These are phyloP conservation scores for Salix brachista DNA, from an alignment of 345 rosid genomes.

Conservation along the genomic window DNA sequence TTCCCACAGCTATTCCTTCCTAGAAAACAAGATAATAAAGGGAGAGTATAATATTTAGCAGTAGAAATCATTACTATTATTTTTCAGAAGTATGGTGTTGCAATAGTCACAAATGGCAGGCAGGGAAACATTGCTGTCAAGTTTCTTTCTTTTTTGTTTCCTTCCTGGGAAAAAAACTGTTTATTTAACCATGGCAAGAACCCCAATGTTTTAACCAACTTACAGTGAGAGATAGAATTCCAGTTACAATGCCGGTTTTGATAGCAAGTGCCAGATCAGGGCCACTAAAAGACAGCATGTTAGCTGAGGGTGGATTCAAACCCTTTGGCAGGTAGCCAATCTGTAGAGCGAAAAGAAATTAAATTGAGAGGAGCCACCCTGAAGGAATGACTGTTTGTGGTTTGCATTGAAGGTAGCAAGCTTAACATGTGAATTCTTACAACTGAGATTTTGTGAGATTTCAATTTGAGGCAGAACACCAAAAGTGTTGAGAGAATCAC, in stretches of 20 bases:
- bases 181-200: not conserved
- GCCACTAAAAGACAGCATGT: conserved; percentile 65
- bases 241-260: conserved; percentile 86
- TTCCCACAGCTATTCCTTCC: conserved; percentile 99
- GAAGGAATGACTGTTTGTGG: not conserved
- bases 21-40: conserved; percentile 17
- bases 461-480: conserved; percentile 50
- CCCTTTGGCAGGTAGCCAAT: conserved; percentile 92
- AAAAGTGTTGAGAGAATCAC: conserved; percentile 65
- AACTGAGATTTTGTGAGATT: conserved; percentile 56
- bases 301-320: conserved; percentile 84
- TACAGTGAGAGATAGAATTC: conserved; percentile 85
- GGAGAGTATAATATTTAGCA: not conserved
- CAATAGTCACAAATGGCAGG: not conserved
- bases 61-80: not conserved
- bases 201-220: conserved; percentile 22
- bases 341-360: conserved; percentile 31
- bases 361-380: not conserved
- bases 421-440: conserved; percentile 41
- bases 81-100: not conserved
- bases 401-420: not conserved
- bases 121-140: not conserved
- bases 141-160: not conserved
- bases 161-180: not conserved
- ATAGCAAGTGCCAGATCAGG: conserved; percentile 58